A percentile compares a stretch with the other conserved stretches of the same genome.
Conservation (phyloP, 176 grass and related monocot species). For the Chloris gayana region DNA sequence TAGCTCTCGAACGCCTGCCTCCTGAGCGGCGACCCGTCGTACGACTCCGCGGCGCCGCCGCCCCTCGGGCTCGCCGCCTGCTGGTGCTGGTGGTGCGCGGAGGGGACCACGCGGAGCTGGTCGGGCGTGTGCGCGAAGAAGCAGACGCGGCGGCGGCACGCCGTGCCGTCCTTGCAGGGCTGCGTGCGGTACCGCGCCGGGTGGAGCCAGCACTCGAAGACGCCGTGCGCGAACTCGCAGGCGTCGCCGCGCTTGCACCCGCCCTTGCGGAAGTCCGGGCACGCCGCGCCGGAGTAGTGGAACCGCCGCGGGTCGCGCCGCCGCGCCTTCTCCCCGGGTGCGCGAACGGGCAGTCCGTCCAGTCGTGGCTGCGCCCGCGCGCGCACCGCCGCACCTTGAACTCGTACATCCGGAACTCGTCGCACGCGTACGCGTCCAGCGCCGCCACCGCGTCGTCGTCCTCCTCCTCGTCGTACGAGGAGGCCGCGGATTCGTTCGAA, state of each 20-base stretch:
- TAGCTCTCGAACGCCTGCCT: conserved; percentile 69
- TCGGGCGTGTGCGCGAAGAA: conserved; percentile 88
- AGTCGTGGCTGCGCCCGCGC: conserved; percentile 66
- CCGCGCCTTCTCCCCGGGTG: conserved; percentile 73
- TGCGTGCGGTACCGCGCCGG: conserved; percentile 83
- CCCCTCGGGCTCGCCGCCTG: conserved; percentile 39
- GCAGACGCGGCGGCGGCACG: conserved; percentile 79
- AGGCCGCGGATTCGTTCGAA: conserved; percentile 29
- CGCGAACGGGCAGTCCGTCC: conserved; percentile 68
- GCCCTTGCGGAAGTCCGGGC: conserved; percentile 69
- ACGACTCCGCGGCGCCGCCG: conserved; percentile 41
- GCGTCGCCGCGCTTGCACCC: conserved; percentile 68
- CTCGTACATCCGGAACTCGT: conserved; percentile 75
- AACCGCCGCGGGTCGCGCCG: conserved; percentile 65
- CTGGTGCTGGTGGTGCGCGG: background rate
- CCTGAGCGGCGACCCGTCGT: conserved; percentile 79
- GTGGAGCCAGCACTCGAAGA: conserved; percentile 96
- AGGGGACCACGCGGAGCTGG: conserved; percentile 62
- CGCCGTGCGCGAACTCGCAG: conserved; percentile 75
- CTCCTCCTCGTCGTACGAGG: background rate
- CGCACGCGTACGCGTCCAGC: conserved; percentile 72
- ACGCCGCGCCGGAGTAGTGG: conserved; percentile 67
- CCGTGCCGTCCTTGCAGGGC: conserved; percentile 79
- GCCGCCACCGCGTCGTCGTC: conserved; percentile 26
- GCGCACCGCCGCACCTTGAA: conserved; percentile 75